Conservation (phyloP, 2,329 filamentous ascomycete species). For the Myotisia sp. region DNA sequence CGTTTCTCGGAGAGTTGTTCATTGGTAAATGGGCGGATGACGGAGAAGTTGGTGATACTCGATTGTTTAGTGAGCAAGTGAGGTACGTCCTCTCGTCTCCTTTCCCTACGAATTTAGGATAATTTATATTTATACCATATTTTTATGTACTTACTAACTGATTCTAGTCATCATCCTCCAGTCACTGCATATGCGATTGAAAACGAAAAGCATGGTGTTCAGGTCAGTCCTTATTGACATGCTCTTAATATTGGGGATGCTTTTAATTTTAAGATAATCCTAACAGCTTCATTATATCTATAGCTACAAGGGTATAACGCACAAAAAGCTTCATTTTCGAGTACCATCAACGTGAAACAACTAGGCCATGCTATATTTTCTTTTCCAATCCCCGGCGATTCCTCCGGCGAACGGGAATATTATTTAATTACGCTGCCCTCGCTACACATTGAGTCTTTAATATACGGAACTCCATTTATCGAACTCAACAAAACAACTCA, state of each 20-base stretch:
- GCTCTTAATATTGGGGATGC: background rate
- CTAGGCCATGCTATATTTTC: conserved; percentile 77
- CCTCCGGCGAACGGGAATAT: conserved; percentile 39
- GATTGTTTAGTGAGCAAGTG: conserved; percentile 87
- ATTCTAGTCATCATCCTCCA: conserved; percentile 67
- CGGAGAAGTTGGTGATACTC: conserved; percentile 54
- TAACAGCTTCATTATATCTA: background rate
- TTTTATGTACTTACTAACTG: conserved; percentile 10
- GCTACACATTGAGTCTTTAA: conserved; percentile 85
- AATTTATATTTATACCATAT: too few relatives aligned
- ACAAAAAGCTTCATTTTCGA: conserved; percentile 87
- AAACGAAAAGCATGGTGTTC: conserved; percentile 69
- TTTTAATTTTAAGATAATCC: background rate
- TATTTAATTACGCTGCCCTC: conserved; percentile 86
- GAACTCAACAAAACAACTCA: conserved; percentile 76
- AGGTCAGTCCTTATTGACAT: conserved; percentile 23
- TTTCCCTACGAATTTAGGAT: background rate
- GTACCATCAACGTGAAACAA: conserved; percentile 89
- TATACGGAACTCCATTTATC: conserved; percentile 61
- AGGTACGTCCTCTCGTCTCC: conserved; percentile 31
- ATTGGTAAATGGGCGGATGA: conserved; percentile 78
- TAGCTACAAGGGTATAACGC: conserved; percentile 72
- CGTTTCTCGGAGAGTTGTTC: conserved; percentile 90
- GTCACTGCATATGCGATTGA: conserved; percentile 88
- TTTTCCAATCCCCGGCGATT: conserved; percentile 42